Evolutionary conservation across 805 yeast species (phyloP).

Genomic region (Lipomyces starkeyi): DNA sequence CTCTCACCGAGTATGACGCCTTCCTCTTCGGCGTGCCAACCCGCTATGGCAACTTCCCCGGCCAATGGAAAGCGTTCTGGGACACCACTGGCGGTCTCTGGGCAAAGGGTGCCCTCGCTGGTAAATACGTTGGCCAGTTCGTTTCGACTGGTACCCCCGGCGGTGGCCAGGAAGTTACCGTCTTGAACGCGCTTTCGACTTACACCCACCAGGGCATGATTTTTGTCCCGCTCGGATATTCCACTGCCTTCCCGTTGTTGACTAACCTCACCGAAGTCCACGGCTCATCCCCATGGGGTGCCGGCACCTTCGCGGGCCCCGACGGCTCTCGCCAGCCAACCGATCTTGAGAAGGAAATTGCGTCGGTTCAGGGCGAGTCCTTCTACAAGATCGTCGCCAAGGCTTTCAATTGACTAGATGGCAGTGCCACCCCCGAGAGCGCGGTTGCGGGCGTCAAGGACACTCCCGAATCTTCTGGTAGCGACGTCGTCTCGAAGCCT

Average conservation of each 20-base stretch:
- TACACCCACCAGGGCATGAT: constrained; percentile 82
- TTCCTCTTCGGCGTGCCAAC: constrained; percentile 86
- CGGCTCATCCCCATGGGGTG: constrained; percentile 88
- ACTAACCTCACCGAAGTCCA: constrained; percentile 66
- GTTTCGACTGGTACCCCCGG: constrained; percentile 76
- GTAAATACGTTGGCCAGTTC: constrained; percentile 77
- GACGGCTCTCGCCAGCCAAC: constrained; percentile 77
- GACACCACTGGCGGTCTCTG: constrained; percentile 81
- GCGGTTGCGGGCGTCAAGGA: constrained; percentile 17
- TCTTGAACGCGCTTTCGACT: constrained; percentile 64
- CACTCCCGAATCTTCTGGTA: background rate
- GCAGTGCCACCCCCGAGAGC: constrained; percentile 15
- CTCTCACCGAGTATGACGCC: constrained; percentile 72
- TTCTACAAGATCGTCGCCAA: constrained; percentile 56
- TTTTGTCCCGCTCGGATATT: constrained; percentile 80
- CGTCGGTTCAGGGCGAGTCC: constrained; percentile 68
- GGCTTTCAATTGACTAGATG: constrained; percentile 29
- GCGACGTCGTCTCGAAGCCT: background rate
- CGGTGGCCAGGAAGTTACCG: constrained; percentile 82
- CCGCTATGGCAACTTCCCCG: constrained; percentile 80
- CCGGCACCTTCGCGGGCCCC: constrained; percentile 77
- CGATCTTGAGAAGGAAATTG: constrained; percentile 66
- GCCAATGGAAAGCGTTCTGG: constrained; percentile 78
- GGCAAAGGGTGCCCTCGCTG: constrained; percentile 69
- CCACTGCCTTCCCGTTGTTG: constrained; percentile 59